phyloP scores from a whole-genome alignment of 2,329 filamentous ascomycete genomes.

The Rutstroemia sp. region DNA sequence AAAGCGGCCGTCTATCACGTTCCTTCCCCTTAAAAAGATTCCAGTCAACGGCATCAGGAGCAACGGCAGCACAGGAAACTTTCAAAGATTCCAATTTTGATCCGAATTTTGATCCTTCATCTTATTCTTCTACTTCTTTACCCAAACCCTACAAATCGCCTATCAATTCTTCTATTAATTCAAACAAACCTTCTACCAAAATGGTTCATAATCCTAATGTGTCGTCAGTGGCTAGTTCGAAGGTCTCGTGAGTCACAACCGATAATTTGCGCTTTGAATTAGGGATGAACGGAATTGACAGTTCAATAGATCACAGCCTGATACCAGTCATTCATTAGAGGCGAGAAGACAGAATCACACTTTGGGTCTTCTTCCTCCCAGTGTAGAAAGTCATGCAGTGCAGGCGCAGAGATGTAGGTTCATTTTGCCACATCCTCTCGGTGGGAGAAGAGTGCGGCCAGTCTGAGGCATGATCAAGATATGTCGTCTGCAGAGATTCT shows the following conservation, averaged over 20 bases:
- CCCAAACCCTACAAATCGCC: not conserved
- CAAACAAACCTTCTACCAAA: not conserved
- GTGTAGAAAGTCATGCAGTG: slow-evolving; percentile 23
- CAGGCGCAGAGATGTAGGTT: slow-evolving; percentile 25
- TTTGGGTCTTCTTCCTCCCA: slow-evolving; percentile 25
- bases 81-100: too few relatives aligned
- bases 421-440: not conserved
- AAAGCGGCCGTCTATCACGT: not conserved
- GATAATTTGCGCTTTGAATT: not conserved
- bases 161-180: not conserved
- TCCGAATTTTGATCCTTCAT: too few relatives aligned
- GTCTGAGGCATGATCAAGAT: too few relatives aligned
- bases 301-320: slow-evolving; percentile 12
- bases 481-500: too few relatives aligned
- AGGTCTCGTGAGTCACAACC: slow-evolving; percentile 13
- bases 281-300: not conserved
- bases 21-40: not conserved
- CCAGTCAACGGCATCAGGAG: not conserved
- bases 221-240: not conserved
- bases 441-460: not conserved
- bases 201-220: slow-evolving; percentile 10
- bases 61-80: not conserved
- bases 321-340: slow-evolving; percentile 25
- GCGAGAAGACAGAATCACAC: slow-evolving; percentile 19
- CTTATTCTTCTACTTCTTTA: not conserved